Conservation (phyloP, 31 red algal genomes). For the Endocladia muricata region DNA sequence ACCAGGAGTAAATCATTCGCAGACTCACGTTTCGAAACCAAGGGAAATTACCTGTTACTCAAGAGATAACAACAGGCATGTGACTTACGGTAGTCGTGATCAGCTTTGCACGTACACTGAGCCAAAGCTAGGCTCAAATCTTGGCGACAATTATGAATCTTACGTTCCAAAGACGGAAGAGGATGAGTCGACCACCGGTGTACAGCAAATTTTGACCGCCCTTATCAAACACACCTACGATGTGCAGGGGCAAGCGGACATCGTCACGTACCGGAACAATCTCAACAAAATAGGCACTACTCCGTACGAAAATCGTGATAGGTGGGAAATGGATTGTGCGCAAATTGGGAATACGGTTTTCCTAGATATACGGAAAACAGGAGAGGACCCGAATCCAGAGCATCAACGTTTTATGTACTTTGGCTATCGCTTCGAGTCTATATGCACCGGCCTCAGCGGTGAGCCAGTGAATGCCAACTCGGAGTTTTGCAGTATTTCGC, state of each 20-base stretch:
- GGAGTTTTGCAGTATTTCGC: conserved; percentile 77
- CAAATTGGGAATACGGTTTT: conserved; percentile 48
- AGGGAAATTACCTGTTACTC: conserved; percentile 63
- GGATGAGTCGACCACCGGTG: conserved; percentile 8
- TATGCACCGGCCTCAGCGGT: conserved; percentile 57
- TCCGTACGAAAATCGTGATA: conserved; percentile 60
- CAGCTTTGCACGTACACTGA: conserved; percentile 38
- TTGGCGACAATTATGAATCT: conserved; percentile 32
- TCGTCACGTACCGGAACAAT: conserved; percentile 87
- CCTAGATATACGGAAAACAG: conserved; percentile 54
- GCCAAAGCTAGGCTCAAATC: conserved; percentile 21
- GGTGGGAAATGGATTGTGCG: conserved; percentile 68
- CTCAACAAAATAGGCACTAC: conserved; percentile 83
- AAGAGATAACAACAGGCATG: conserved; percentile 34
- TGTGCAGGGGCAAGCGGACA: conserved; percentile 44
- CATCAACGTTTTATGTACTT: conserved; percentile 53
- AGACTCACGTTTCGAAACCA: conserved; percentile 56
- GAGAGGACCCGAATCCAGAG: background rate
- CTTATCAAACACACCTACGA: conserved; percentile 8
- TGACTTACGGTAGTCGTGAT: conserved; percentile 37
- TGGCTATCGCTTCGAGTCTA: conserved; percentile 81
- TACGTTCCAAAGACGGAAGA: conserved; percentile 47
- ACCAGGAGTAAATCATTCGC: background rate
- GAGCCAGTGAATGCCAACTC: conserved; percentile 81
- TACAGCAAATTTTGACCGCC: conserved; percentile 56